Conservation (phyloP, 371 early-diverging fungal genomes). For the Mucor saturninus region DNA sequence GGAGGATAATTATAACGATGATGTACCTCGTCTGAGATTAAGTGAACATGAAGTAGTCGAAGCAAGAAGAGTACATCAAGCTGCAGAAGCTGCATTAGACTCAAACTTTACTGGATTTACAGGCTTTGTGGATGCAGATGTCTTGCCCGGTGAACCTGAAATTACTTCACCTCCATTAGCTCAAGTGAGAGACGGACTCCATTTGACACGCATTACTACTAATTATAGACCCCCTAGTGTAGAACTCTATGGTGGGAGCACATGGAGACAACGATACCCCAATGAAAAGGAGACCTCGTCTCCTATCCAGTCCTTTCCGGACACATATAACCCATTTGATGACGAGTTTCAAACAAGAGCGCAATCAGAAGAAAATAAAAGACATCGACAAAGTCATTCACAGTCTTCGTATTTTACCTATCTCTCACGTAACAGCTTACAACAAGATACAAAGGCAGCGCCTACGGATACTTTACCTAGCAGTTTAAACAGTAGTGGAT, state of each 20-base stretch:
- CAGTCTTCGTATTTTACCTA: slow-evolving; percentile 35
- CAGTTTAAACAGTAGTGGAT: slow-evolving; percentile 29
- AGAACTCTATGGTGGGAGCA: slow-evolving; percentile 2
- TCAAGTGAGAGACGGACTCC: slow-evolving; percentile 37
- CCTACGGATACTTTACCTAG: slow-evolving; percentile 15
- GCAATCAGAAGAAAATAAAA: neutral
- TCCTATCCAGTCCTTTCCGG: slow-evolving; percentile 24
- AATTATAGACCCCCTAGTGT: slow-evolving; percentile 2
- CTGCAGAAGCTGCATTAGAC: slow-evolving; percentile 51
- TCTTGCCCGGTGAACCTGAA: neutral
- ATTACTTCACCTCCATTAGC: slow-evolving; percentile 33
- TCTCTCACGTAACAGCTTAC: neutral
- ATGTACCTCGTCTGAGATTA: slow-evolving; percentile 37
- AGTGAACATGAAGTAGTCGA: slow-evolving; percentile 45
- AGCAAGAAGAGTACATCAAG: slow-evolving; percentile 36
- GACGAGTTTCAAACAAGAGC: slow-evolving; percentile 25
- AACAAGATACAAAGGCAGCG: slow-evolving; percentile 7
- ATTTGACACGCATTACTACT: slow-evolving; percentile 23
- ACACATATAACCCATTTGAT: slow-evolving; percentile 45
- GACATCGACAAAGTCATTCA: slow-evolving; percentile 38
- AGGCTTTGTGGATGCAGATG: slow-evolving; percentile 26
- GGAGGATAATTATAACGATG: slow-evolving; percentile 17
- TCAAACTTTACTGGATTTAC: slow-evolving; percentile 51
- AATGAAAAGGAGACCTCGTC: slow-evolving; percentile 2
- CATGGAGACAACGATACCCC: slow-evolving; percentile 3